A percentile compares a stretch with the other conserved stretches of the same genome.
Evolutionary conservation across 805 yeast species (phyloP).

Genomic region (Ogataea allantospora): DNA sequence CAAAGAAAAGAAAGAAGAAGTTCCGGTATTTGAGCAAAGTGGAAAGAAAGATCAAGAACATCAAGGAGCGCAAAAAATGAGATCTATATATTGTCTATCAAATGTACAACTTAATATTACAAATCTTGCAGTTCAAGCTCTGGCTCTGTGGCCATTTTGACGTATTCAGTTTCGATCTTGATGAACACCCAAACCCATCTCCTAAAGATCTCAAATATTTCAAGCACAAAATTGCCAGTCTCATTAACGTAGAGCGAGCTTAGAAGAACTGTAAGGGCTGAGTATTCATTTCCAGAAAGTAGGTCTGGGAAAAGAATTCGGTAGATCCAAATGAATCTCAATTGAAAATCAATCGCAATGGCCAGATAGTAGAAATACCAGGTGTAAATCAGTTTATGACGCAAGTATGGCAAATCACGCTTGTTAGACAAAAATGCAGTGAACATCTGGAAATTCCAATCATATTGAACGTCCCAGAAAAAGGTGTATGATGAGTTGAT

Average conservation of each 20-base stretch:
- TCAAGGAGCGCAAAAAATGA: constrained; percentile 35
- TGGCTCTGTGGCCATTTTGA: constrained; percentile 25
- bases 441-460: constrained; percentile 75
- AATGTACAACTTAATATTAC: constrained; percentile 4
- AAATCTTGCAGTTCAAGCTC: constrained; percentile 26
- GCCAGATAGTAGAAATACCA: constrained; percentile 51
- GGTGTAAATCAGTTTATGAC: constrained; percentile 34
- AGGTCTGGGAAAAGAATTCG: constrained; percentile 35
- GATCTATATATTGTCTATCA: constrained; percentile 4
- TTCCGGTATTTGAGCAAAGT: constrained; percentile 82
- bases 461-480: constrained; percentile 86
- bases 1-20: constrained; percentile 62
- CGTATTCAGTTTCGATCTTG: constrained; percentile 76
- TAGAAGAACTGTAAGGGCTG: constrained; percentile 18
- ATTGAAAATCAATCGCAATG: constrained; percentile 54
- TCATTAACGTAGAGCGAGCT: constrained; percentile 40
- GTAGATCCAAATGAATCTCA: constrained; percentile 78
- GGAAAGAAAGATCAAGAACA: constrained; percentile 61
- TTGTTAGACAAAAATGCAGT: constrained; percentile 28
- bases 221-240: constrained; percentile 64
- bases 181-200: constrained; percentile 89
- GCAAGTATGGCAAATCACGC: constrained; percentile 22
- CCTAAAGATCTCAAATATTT: constrained; percentile 72
- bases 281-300: constrained; percentile 13
- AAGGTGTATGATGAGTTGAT: constrained; percentile 77